These are phyloP conservation scores for Triticum timopheevii DNA, from an alignment of 176 grass and related monocot genomes.

Conservation along the genomic window DNA sequence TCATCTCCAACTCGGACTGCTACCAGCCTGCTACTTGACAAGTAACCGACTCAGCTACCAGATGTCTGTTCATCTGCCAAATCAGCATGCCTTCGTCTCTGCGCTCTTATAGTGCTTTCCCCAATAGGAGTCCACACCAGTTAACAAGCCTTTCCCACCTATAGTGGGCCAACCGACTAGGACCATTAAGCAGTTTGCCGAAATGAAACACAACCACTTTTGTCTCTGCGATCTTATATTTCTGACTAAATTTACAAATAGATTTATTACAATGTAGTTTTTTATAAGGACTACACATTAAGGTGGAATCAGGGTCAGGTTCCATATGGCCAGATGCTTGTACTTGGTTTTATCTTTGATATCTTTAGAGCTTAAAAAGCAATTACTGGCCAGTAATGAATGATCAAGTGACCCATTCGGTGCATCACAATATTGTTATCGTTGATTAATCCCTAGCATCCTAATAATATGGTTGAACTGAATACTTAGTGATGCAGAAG, in stretches of 20 bases:
- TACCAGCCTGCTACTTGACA: background rate
- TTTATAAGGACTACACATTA: background rate
- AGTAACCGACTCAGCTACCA: background rate
- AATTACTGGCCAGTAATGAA: background rate
- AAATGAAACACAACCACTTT: background rate
- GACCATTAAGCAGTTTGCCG: background rate
- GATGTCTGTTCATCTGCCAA: background rate
- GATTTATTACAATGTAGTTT: background rate
- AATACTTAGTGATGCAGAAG: background rate
- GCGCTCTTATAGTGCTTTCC: background rate
- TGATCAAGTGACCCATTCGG: background rate
- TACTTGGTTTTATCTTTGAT: background rate
- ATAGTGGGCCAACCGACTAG: background rate
- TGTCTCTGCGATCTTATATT: too few species aligned
- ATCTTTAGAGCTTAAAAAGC: background rate
- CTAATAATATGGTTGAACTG: background rate
- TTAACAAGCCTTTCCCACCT: background rate
- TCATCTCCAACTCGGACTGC: background rate
- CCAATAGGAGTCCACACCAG: background rate
- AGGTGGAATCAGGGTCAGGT: background rate
- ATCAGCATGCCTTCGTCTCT: background rate
- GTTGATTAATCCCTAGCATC: background rate
- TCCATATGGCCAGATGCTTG: background rate
- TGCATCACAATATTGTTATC: background rate
- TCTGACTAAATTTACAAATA: background rate